Evolutionary conservation across 1,139 yeast species (phyloP), one percentile per base, ranked within the genome.

Genomic region (Spencermartinsiella ligniputridi): DNA sequence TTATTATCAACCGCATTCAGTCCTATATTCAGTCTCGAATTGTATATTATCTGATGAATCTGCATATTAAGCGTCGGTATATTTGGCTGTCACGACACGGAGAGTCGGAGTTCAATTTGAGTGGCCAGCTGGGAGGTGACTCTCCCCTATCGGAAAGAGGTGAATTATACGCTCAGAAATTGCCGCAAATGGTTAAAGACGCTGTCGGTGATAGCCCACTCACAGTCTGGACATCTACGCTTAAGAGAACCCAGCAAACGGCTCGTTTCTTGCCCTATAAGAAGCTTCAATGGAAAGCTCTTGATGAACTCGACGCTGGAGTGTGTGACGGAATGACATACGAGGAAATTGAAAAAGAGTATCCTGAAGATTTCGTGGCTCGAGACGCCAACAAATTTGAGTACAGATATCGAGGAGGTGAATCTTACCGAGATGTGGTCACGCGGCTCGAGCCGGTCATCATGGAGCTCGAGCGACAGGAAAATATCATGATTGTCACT

Each of bases 401-500:
- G 66, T 92, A 90, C 65, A 77, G 97, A 41, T 92, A 92, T 66
- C 79, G 96, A 41, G 97, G 98, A 3, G 99, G 99, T 37, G 99
- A 92, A 67, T 84, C 95, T 8, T 92, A 92, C 64, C 79, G 96
- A 48, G 98, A 92, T 61, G 96, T 92, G 38, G 97, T 92, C 41
- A 85, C 90, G 39, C 74, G 98, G 47, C 72, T 92, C 49, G 98
- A 92, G 62, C 98, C 98, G 3, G 89, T 92, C 52, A 92, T 92
- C 52, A 92, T 92, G 98, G 98, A 92, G 66, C 75, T 92, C 55
- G 98, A 92, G 67, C 81, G 97, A 50, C 97, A 92, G 67, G 98
- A 92, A 57, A 90, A 92, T 63, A 89, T 92, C 46, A 73, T 94
- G 63, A 92, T 92, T 52, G 94, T 94, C 37, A 94, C 98, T 13